These are phyloP conservation scores for Dendrobium nobile DNA, from an alignment of 106 monocot genomes.

Conservation along the genomic window DNA sequence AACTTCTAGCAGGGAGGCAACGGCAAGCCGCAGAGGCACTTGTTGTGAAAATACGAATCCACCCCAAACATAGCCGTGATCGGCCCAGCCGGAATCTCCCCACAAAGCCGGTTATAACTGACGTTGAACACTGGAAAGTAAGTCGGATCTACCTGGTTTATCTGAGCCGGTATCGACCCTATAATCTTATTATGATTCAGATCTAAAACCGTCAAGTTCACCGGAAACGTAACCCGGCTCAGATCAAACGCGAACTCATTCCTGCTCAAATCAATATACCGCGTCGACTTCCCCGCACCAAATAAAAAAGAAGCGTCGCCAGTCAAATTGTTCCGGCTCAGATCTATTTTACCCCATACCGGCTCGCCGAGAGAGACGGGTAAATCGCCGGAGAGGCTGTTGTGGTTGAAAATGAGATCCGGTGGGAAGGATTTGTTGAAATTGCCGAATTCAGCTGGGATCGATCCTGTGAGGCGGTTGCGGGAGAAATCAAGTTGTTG, in stretches of 20 bases:
- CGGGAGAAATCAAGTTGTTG: conserved; percentile 24
- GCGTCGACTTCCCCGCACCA: conserved; percentile 13
- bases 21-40: conserved; percentile 52
- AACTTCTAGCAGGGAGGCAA: conserved; percentile 15
- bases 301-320: conserved; percentile 54
- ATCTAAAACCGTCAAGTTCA: conserved; percentile 11
- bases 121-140: conserved; percentile 24
- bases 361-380: conserved; percentile 15
- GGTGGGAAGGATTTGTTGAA: conserved; percentile 4
- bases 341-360: conserved; percentile 18
- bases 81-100: conserved; percentile 32
- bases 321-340: conserved; percentile 37
- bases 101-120: conserved; percentile 56
- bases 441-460: conserved; percentile 23
- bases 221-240: conserved; percentile 26
- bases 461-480: conserved; percentile 39
- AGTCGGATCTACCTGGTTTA: conserved; percentile 5
- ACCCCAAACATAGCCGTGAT: conserved; percentile 13
- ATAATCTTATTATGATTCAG: conserved; percentile 14
- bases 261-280: conserved; percentile 26
- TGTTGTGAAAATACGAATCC: conserved; percentile 32
- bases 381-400: conserved; percentile 38
- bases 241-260: conserved; percentile 51
- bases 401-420: conserved; percentile 27
- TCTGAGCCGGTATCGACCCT: conserved; percentile 15